Conservation (phyloP, 2,329 filamentous ascomycete genomes). For the Alternaria arbusti region DNA sequence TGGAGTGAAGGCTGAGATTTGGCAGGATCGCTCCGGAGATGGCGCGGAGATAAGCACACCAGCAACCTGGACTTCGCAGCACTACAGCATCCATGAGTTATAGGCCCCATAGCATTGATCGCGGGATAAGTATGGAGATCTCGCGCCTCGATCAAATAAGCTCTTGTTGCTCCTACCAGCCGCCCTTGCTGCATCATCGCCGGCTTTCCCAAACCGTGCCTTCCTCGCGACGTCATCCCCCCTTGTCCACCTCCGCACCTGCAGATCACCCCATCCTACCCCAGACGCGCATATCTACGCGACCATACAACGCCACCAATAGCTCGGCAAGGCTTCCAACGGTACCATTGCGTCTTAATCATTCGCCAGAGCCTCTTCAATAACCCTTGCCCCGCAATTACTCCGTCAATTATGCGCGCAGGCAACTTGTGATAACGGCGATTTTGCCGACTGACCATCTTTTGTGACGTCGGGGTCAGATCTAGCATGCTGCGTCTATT, state of each 20-base stretch:
- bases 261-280: not conserved
- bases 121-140: not conserved
- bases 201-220: not conserved
- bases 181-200: not conserved
- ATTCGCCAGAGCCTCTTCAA: not conserved
- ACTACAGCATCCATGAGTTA: not conserved
- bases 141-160: not conserved
- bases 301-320: not conserved
- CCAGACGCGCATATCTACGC: not conserved
- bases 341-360: not conserved
- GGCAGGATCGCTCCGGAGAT: not conserved
- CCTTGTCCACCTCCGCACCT: not conserved
- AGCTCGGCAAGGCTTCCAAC: not conserved
- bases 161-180: not conserved
- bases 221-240: not conserved
- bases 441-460: not conserved
- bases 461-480: not conserved
- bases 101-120: not conserved
- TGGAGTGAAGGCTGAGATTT: not conserved
- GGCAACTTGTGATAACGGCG: not conserved
- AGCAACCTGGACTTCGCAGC: not conserved
- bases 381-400: not conserved
- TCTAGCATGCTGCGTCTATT: not conserved
- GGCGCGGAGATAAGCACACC: not conserved
- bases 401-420: not conserved